Evolutionary conservation across 1,139 yeast species (phyloP), one percentile per base, ranked within the genome.

Genomic region (Yamadazyma conglobata): DNA sequence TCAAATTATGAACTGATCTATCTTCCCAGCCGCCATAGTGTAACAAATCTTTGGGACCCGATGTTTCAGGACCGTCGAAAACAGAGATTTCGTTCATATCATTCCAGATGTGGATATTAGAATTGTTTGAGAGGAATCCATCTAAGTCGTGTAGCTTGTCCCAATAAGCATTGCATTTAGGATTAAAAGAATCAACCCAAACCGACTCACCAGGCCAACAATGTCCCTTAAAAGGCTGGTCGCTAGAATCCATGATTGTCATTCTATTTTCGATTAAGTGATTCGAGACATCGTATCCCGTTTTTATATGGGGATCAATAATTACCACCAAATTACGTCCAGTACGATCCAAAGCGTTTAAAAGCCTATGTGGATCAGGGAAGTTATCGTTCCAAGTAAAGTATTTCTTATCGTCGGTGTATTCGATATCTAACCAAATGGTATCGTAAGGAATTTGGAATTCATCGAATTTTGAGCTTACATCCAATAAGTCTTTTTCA

Each of bases 181-280:
- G 88, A 47, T 80, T 75, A 38, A 87, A 58, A 0, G 95, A 70
- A 47, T 91, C 98, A 29, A 91, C 74, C 97, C 98, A 91, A 3
- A 87, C 70, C 0, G 95, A 83, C 46, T 85, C 89, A 0, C 98
- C 99, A 1, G 98, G 97, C 99, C 99, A 91, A 58, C 98, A 91
- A 54, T 88, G 93, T 3, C 96, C 98, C 37, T 73, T 66, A 52
- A 69, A 89, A 3, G 78, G 59, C 1, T 61, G 54, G 24, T 65
- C 60, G 3, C 37, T 26, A 4, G 52, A 31, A 26, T 76, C 77
- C 13, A 69, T 66, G 34, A 70, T 62, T 1, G 64, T 55, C 2
- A 60, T 40, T 14, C 58, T 47, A 16, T 67, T 51, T 9, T 64
- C 52, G 11, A 62, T 54, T 17, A 83, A 45, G 1, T 52, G 56